Evolutionary conservation across 257 asterid genomes (phyloP).

Genomic region (Fraxinus anomala): DNA sequence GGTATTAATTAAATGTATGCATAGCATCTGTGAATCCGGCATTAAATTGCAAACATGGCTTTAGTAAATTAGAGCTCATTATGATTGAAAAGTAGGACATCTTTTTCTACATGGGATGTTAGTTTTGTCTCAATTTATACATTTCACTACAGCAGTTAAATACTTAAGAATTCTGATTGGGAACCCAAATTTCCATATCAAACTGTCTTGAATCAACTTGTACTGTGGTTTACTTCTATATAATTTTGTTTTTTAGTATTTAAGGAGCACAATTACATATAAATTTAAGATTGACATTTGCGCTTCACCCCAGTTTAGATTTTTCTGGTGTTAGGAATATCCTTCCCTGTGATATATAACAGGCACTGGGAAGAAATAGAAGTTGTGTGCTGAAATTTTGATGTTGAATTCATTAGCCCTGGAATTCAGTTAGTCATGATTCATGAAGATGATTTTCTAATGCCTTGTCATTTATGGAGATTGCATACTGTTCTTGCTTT

Average conservation of each 20-base stretch:
- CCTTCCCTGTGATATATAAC: background rate
- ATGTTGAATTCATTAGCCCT: background rate
- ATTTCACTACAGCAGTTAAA: conserved; percentile 3
- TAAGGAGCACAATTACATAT: background rate
- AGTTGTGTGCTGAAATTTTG: conserved; percentile 11
- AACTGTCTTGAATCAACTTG: background rate
- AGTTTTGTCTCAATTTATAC: background rate
- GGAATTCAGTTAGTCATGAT: background rate
- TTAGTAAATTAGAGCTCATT: background rate
- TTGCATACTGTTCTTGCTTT: background rate
- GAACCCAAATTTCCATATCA: no score
- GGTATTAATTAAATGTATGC: background rate
- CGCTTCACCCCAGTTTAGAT: background rate
- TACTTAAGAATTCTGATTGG: background rate
- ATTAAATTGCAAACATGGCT: conserved; percentile 4
- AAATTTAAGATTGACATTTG: conserved; percentile 17
- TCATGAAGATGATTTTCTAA: background rate
- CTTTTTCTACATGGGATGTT: conserved; percentile 2
- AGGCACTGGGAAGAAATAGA: background rate
- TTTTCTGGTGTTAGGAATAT: background rate
- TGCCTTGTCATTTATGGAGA: background rate
- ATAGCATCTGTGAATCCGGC: background rate
- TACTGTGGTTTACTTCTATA: background rate
- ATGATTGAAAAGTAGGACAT: background rate
- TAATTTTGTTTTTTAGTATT: background rate